Conservation (phyloP, 129 eudicot species). For the Flaveria sonorensis region DNA sequence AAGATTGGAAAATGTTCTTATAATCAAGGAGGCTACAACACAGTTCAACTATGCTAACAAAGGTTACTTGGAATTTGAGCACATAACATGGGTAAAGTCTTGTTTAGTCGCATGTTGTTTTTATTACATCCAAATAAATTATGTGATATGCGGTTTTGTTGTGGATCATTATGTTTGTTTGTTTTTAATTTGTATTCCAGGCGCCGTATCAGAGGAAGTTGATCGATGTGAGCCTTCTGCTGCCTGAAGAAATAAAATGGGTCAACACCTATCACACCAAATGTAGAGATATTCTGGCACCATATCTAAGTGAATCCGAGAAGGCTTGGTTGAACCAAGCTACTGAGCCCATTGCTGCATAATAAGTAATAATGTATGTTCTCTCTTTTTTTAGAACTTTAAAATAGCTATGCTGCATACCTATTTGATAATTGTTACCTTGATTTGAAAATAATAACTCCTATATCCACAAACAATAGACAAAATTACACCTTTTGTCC, state of each 20-base stretch:
- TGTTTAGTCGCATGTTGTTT: not conserved
- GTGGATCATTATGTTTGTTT: not conserved
- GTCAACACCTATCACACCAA: constrained; percentile 73
- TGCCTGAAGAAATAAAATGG: constrained; percentile 85
- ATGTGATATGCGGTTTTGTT: not conserved
- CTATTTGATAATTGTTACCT: not conserved
- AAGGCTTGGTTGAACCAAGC: constrained; percentile 82
- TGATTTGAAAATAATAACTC: too few relatives aligned
- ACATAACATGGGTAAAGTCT: constrained; percentile 88
- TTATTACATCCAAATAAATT: not conserved
- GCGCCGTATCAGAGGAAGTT: constrained; percentile 90
- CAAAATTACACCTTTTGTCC: too few relatives aligned
- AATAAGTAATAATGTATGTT: not conserved
- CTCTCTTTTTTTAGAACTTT: not conserved
- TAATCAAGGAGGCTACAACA: constrained; percentile 80
- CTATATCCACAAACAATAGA: too few relatives aligned
- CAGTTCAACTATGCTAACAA: constrained; percentile 78
- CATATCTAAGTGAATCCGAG: constrained; percentile 62
- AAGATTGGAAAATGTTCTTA: constrained; percentile 93
- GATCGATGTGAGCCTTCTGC: constrained; percentile 65
- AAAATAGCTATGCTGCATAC: constrained; percentile 2
- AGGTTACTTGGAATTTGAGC: constrained; percentile 87
- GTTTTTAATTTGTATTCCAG: constrained; percentile 36
- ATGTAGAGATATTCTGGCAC: constrained; percentile 71
- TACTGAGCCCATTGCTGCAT: constrained; percentile 67